Base-by-base conservation (phyloP, 192 early-diverging fungal species). In the Backusella circina region DNA sequence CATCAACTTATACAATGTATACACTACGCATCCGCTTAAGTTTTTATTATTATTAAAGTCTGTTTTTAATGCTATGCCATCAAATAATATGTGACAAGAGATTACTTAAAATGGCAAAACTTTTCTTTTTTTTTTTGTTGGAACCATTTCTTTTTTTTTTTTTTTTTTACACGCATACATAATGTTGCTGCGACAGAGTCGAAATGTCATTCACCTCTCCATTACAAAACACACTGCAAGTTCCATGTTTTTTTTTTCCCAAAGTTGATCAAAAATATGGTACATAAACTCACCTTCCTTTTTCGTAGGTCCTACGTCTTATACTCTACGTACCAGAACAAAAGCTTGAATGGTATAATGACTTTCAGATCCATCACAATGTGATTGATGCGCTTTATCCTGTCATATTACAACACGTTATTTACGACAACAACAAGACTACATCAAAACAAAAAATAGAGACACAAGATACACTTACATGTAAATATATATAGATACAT, bases 321-420 rank as follows among this genome's bases (percentile, higher is more conserved):
- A 38, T 70, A 4, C 26, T 68, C 10, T 68, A 68, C 67, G 21
- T 68, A 13, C 33, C 67, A 2, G 16, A 67, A 67, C n/a, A 67
- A n/a, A 68, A 68, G 10, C 18, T 68, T 8, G 67, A 68, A 23
- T 68, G 67, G 67, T 68, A 68, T n/a, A 68, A 68, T 23, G 67
- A 68, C 33, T 23, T 36, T 21, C 7, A 36, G n/a, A 23, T 70
- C 3, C 69, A 70, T 23, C 26, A 35, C 2, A 26, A 3, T 16
- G 15, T 70, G 26, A 9, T 70, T 3, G 39, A 70, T 7, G 37
- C 69, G n/a, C 21, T 70, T 15, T 70, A 70, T 47, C 37, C 38
- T 6, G 41, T 47, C 21, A 37, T 70, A 16, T 8, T 70, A 1
- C 18, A 41, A 28, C 26, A 70, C 12, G 7, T 47, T 21, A 1